Conservation (phyloP, 306 rosid species). For the Carpinus fangiana region DNA sequence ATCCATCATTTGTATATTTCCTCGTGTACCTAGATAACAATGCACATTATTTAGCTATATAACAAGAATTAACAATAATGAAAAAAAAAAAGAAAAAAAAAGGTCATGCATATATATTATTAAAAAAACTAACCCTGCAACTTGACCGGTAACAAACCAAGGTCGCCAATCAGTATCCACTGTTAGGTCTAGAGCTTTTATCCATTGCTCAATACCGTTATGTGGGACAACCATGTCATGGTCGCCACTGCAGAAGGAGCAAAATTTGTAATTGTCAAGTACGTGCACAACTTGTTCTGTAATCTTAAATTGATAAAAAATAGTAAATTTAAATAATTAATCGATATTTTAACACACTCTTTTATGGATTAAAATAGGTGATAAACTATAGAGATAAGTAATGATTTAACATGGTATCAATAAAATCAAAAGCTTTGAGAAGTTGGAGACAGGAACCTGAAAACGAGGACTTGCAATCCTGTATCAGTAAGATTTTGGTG, state of each 20-base stretch:
- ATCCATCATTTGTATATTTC: constrained; percentile 20
- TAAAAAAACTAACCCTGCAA: constrained; percentile 28
- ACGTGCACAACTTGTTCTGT: no score
- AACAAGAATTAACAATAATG: not conserved
- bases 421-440: not conserved
- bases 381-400: no score
- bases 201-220: constrained; percentile 11
- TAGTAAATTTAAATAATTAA: no score
- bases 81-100: not conserved
- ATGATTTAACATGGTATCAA: no score
- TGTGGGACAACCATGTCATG: constrained; percentile 26
- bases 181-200: constrained; percentile 3
- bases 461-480: constrained; percentile 24
- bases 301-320: no score
- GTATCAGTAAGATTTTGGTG: constrained; percentile 19
- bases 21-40: constrained; percentile 20
- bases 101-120: not conserved
- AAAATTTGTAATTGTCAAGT: not conserved
- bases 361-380: no score
- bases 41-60: not conserved
- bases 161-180: constrained; percentile 21
- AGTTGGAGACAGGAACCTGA: constrained; percentile 12
- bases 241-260: constrained; percentile 17
- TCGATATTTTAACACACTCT: no score
- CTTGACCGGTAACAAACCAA: constrained; percentile 24